These are phyloP conservation scores for Closterium sp. DNA, from an alignment of 139 green algal species.

Conservation along the genomic window DNA sequence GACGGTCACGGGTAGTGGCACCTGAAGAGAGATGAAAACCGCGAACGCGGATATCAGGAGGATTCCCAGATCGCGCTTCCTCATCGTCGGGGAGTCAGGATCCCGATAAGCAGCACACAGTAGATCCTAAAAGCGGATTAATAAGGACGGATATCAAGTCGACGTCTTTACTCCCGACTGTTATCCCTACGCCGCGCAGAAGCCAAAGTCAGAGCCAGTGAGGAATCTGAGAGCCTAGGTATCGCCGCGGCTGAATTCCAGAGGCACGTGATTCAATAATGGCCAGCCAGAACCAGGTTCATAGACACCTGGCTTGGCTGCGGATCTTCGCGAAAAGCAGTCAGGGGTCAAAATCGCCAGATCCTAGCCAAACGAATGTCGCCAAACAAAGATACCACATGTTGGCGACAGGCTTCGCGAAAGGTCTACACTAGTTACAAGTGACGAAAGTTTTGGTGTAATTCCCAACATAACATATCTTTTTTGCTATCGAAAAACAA, in stretches of 20 bases:
- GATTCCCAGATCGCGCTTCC: slow-evolving; percentile 47
- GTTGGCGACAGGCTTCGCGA: too few species aligned
- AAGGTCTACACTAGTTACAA: too few species aligned
- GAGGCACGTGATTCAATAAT: background rate
- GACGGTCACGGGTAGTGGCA: background rate
- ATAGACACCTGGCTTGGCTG: background rate
- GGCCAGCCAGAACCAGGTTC: background rate
- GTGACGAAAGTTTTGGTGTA: too few species aligned
- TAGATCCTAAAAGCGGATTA: background rate
- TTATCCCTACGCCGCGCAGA: background rate
- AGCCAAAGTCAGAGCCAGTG: background rate
- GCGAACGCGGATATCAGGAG: slow-evolving; percentile 34
- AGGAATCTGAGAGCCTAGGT: too few species aligned
- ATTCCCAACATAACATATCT: too few species aligned
- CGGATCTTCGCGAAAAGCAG: background rate
- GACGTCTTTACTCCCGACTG: too few species aligned
- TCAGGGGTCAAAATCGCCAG: too few species aligned
- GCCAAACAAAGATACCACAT: too few species aligned
- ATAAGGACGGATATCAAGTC: background rate
- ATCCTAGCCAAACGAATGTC: background rate
- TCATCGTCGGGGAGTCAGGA: slow-evolving; percentile 22
- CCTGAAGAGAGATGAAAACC: slow-evolving; percentile 45
- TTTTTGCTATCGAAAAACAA: too few species aligned
- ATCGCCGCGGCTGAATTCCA: background rate
- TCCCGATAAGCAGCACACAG: background rate